Conservation (phyloP, 2,329 filamentous ascomycete species). For the Paraphaeosphaeria sporulosa region DNA sequence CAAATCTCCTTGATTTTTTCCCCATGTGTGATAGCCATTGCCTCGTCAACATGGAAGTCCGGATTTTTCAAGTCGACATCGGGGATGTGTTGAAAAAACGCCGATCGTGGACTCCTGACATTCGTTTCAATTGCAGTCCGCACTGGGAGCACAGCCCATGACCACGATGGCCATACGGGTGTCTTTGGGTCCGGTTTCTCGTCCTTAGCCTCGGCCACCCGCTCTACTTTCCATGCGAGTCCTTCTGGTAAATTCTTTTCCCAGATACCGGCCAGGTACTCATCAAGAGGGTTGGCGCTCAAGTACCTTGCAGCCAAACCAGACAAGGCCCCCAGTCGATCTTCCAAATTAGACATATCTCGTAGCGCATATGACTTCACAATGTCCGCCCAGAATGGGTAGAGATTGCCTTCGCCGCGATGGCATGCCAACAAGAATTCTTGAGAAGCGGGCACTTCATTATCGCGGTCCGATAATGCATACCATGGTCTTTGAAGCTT, state of each 20-base stretch:
- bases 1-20: conserved; percentile 10
- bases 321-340: conserved; percentile 18
- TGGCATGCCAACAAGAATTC: conserved; percentile 14
- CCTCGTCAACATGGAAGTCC: background rate
- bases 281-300: conserved; percentile 12
- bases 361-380: conserved; percentile 18
- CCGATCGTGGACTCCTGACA: conserved; percentile 6
- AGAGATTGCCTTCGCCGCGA: conserved; percentile 7
- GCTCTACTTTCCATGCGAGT: conserved; percentile 14
- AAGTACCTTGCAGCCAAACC: conserved; percentile 20
- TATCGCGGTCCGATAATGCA: conserved; percentile 10
- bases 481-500: conserved; percentile 12
- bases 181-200: background rate
- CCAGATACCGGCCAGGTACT: conserved; percentile 20
- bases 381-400: conserved; percentile 17
- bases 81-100: background rate
- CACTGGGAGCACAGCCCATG: conserved; percentile 20
- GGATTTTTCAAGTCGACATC: background rate
- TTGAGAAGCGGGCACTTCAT: conserved; percentile 15
- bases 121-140: conserved; percentile 13
- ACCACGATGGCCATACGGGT: conserved; percentile 16
- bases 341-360: conserved; percentile 9
- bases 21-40: conserved; percentile 11
- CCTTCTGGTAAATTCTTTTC: conserved; percentile 13
- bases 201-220: background rate